Conservation (phyloP, 2,329 filamentous ascomycete species). For the Fusarium redolens region DNA sequence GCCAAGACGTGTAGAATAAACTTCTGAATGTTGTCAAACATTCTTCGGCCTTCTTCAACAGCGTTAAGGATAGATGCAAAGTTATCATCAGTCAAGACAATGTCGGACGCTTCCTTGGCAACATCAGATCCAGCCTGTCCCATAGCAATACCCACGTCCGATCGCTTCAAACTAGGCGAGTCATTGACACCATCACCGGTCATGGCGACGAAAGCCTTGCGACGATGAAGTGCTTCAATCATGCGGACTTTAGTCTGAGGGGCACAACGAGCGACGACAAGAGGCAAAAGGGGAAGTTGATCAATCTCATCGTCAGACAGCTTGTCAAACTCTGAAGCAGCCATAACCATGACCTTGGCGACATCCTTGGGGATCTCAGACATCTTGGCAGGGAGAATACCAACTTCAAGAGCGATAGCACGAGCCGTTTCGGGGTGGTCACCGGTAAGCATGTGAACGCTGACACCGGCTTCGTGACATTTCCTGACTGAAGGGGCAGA, state of each 20-base stretch:
- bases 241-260: constrained; percentile 79
- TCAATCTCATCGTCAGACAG: constrained; percentile 74
- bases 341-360: constrained; percentile 72
- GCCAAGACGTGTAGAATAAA: constrained; percentile 76
- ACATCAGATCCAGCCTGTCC: constrained; percentile 75
- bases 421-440: constrained; percentile 74
- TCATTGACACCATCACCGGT: constrained; percentile 80
- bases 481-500: constrained; percentile 68
- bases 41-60: constrained; percentile 76
- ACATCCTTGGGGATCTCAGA: constrained; percentile 64
- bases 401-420: constrained; percentile 72
- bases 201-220: constrained; percentile 75
- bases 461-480: constrained; percentile 71
- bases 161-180: constrained; percentile 73
- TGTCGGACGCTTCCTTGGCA: constrained; percentile 74
- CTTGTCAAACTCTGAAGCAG: constrained; percentile 74
- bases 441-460: constrained; percentile 77
- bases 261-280: constrained; percentile 77
- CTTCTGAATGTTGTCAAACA: constrained; percentile 81
- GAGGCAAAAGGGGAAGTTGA: constrained; percentile 68
- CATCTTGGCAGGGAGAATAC: constrained; percentile 67
- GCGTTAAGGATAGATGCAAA: constrained; percentile 78
- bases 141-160: constrained; percentile 80
- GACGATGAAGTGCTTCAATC: constrained; percentile 77
- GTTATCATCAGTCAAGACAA: constrained; percentile 79